phyloP scores from a whole-genome alignment of 2,329 filamentous ascomycete species.

The Chrysosporium keratinophilum region DNA sequence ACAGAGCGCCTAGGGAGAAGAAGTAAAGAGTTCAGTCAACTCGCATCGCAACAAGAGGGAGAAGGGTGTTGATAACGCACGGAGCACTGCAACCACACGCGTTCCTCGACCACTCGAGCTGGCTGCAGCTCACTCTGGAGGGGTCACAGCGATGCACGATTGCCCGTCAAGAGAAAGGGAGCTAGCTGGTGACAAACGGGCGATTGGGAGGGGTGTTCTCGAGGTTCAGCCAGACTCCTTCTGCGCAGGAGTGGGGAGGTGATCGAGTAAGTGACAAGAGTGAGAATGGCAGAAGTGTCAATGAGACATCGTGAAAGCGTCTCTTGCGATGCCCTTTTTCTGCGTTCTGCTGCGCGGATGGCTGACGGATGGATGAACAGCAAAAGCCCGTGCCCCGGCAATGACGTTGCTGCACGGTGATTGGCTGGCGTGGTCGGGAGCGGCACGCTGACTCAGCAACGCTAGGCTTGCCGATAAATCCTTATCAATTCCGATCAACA shows the following conservation, averaged over 20 bases:
- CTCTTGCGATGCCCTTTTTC: neutral
- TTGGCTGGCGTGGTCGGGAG: neutral
- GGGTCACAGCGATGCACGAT: neutral
- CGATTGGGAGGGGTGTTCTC: neutral
- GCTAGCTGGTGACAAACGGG: neutral
- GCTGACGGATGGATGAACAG: neutral
- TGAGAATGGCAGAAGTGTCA: neutral
- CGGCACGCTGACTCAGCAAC: neutral
- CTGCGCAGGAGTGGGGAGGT: neutral
- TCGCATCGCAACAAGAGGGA: neutral
- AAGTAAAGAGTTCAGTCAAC: neutral
- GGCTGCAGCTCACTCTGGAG: neutral
- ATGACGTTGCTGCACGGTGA: slow-evolving; percentile 8
- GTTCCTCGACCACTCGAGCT: neutral
- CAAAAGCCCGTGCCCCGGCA: slow-evolving; percentile 3
- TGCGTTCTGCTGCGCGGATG: neutral
- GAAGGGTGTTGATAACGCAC: neutral
- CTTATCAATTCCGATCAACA: neutral
- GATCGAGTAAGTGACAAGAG: neutral
- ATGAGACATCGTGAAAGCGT: neutral
- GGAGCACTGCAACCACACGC: neutral
- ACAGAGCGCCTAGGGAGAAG: neutral
- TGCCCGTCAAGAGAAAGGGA: neutral
- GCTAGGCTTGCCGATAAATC: neutral
- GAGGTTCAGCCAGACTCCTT: neutral